Base-by-base conservation (phyloP, 495 filamentous ascomycete species). In the Talaromyces stipitatus region DNA sequence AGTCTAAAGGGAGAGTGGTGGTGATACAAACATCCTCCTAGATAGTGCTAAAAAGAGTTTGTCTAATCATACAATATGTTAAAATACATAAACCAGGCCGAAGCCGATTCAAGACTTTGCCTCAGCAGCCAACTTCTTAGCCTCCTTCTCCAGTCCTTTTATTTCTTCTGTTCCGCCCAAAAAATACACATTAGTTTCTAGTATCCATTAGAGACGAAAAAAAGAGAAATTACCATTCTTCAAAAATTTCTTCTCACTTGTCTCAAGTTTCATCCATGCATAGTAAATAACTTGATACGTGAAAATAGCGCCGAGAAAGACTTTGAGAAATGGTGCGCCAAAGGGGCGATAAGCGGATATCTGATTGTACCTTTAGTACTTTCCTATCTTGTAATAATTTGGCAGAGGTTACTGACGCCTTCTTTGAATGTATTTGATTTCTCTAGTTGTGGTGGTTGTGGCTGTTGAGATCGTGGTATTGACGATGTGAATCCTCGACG, bases 241-340 rank as follows among this genome's bases (percentile, higher is more conserved):
- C 45, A 85, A 76, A 10, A 77, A 72, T 70, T 83, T 88, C 27
- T 78, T 72, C 67, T 91, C 89, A 58, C 89, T 77, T 54, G 76
- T 79, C 72, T 97, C 92, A n/a, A 97, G 75, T 72, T 89, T 94
- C 70, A 83, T 58, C 94, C 92, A 98, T 20, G 76, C 72, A 81
- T 82, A 95, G 71, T 96, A 95, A 23, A 83, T 69, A 9, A 89
- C 64, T 69, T 98, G 94, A 72, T 96, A 98, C 0, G 87, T 89
- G 69, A 95, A 87, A 22, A 96, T 76, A 12, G 91, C 89, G 51
- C 91, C 84, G 8, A 97, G 79, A 63, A 95, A 86, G 58, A 88
- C 86, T 71, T 96, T 97, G 33, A 80, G 80, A 57, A 97, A 81
- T 11, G 94, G 92, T 6, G 87, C 78, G 24, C 81, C 78, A 69